A percentile compares a stretch with the other conserved stretches of the same genome.
Conservation (phyloP, 164 flowering plant species). For the Magnolia kwangsiensis region DNA sequence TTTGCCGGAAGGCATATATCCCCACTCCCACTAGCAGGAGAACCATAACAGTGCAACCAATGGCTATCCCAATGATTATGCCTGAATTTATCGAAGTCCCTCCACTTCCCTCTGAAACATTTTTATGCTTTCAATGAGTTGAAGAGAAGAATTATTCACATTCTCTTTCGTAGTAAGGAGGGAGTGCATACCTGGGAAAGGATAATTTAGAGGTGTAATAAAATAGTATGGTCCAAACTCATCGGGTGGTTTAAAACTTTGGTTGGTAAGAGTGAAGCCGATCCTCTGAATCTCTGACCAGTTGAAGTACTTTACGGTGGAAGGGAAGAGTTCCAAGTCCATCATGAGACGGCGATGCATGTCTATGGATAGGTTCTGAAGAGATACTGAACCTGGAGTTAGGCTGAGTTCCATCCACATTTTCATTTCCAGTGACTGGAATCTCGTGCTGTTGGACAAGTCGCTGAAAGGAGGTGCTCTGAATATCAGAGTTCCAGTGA, state of each 20-base stretch:
- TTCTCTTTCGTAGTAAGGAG: not conserved
- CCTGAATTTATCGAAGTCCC: constrained; percentile 32
- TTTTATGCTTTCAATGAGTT: not conserved
- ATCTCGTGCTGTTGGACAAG: constrained; percentile 47
- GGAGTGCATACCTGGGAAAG: constrained; percentile 41
- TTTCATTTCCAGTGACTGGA: constrained; percentile 59
- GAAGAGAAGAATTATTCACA: not conserved
- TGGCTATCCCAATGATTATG: constrained; percentile 41
- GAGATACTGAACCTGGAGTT: constrained; percentile 70
- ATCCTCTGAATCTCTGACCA: constrained; percentile 53
- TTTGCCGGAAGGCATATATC: constrained; percentile 58
- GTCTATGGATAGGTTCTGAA: constrained; percentile 59
- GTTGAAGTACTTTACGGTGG: constrained; percentile 54
- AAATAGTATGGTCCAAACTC: constrained; percentile 65
- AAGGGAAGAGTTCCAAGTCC: constrained; percentile 61
- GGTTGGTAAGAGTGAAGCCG: constrained; percentile 59
- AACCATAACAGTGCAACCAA: constrained; percentile 40
- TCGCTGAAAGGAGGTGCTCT: constrained; percentile 76
- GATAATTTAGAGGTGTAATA: constrained; percentile 48
- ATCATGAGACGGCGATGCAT: constrained; percentile 64
- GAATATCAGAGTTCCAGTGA: constrained; percentile 62
- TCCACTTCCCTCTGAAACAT: constrained; percentile 29
- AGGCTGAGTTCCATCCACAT: constrained; percentile 58
- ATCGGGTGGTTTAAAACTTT: constrained; percentile 55
- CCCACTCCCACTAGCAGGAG: constrained; percentile 46